Evolutionary conservation across 208 protist species (phyloP).

Genomic region (Acanthamoeba royreba): DNA sequence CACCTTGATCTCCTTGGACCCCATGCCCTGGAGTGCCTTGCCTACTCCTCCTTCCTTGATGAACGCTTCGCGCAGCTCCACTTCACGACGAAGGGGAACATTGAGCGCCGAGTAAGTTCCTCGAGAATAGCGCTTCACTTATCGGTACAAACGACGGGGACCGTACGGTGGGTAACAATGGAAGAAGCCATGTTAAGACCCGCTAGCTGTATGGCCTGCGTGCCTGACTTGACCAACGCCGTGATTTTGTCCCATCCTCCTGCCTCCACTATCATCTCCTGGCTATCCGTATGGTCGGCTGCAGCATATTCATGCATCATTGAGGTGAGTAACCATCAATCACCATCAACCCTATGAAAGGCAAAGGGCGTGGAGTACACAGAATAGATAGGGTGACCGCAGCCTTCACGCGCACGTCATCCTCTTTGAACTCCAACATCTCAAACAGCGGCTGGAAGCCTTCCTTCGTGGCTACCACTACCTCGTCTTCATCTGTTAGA

Average conservation of each 20-base stretch:
- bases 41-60: not conserved
- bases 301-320: not conserved
- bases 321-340: not conserved
- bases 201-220: not conserved
- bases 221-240: not conserved
- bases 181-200: not conserved
- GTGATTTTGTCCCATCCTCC: not conserved
- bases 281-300: not conserved
- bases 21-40: not conserved
- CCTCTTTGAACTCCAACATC: not conserved
- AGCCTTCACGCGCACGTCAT: not conserved
- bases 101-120: not conserved
- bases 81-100: not conserved
- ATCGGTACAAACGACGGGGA: too few relatives aligned
- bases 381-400: not conserved
- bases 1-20: not conserved
- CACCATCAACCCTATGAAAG: not conserved
- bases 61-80: not conserved
- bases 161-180: not conserved
- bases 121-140: too few relatives aligned
- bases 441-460: not conserved
- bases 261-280: not conserved
- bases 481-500: not conserved
- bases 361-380: too few relatives aligned
- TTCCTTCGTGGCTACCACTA: not conserved